A percentile compares a stretch with the other conserved stretches of the same genome.
These are phyloP conservation scores for Linum usitatissimum DNA, from an alignment of 345 rosid genomes.

Conservation along the genomic window DNA sequence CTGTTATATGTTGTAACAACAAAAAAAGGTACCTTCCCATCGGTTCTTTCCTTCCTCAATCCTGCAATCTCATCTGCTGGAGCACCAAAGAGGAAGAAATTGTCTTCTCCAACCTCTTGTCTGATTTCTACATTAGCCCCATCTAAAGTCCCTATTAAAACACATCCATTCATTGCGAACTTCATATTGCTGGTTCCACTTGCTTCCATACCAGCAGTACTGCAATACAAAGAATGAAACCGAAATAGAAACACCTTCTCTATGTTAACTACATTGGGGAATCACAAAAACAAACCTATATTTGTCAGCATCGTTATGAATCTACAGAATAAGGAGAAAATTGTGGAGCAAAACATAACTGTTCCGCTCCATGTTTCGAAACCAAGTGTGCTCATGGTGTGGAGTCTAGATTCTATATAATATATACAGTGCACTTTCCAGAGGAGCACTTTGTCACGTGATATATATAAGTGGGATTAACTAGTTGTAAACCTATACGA, in stretches of 20 bases:
- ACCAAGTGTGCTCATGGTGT: too few relatives aligned
- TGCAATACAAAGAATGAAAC: conserved; percentile 13
- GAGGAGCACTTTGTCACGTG: too few relatives aligned
- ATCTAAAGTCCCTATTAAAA: conserved; percentile 72
- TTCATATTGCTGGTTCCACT: conserved; percentile 96
- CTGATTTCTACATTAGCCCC: conserved; percentile 82
- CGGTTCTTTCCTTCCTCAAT: conserved; percentile 62
- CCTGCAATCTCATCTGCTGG: conserved; percentile 56
- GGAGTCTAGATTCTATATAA: too few relatives aligned
- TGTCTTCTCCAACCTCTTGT: conserved; percentile 73
- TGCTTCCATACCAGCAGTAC: conserved; percentile 96
- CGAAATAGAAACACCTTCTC: background rate
- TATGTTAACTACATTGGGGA: background rate
- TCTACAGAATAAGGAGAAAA: too few relatives aligned
- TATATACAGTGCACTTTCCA: too few relatives aligned
- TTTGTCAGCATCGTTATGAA: too few relatives aligned
- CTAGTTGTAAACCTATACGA: background rate
- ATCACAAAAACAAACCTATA: too few relatives aligned
- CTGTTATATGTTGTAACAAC: background rate
- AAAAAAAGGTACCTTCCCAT: conserved; percentile 57
- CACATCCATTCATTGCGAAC: conserved; percentile 78
- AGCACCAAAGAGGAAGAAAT: conserved; percentile 80
- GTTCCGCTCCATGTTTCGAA: too few relatives aligned
- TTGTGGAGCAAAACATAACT: too few relatives aligned
- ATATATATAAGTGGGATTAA: background rate